These are phyloP conservation scores for Fusarium pseudonygamai DNA, from an alignment of 2,329 filamentous ascomycete genomes.

Conservation along the genomic window DNA sequence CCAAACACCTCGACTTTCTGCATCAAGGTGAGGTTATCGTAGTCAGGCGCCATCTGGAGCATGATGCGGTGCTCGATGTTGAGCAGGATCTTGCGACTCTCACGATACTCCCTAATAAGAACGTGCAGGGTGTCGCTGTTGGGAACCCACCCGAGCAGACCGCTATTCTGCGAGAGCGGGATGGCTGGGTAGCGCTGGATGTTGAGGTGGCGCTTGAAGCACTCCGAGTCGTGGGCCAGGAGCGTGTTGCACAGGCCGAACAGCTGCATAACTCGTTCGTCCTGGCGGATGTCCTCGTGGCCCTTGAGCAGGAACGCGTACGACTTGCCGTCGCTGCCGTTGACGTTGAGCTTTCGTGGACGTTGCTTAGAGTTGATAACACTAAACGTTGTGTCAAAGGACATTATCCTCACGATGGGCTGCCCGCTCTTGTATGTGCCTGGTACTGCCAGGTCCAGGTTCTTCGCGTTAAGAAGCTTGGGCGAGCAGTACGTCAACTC, in stretches of 20 bases:
- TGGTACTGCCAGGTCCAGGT: constrained; percentile 93
- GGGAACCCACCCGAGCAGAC: constrained; percentile 93
- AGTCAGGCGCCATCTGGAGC: constrained; percentile 99
- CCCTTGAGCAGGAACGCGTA: constrained; percentile 96
- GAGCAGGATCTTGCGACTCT: constrained; percentile 94
- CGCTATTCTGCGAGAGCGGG: constrained; percentile 94
- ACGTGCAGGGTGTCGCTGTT: constrained; percentile 98
- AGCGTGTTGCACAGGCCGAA: constrained; percentile 98
- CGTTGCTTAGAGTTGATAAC: constrained; percentile 98
- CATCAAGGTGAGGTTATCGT: constrained; percentile 98
- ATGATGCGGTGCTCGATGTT: constrained; percentile 99
- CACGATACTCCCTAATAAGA: constrained; percentile 95
- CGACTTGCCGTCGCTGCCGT: constrained; percentile 85
- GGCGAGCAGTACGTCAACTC: constrained; percentile 98
- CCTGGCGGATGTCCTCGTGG: constrained; percentile 99
- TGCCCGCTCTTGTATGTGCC: constrained; percentile 86
- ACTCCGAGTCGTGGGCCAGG: constrained; percentile 91
- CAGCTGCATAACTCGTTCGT: constrained; percentile 99
- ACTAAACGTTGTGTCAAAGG: constrained; percentile 87
- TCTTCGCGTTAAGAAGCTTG: constrained; percentile 83
- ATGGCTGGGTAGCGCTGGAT: constrained; percentile 98
- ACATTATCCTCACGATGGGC: constrained; percentile 84
- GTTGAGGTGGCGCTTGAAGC: constrained; percentile 94
- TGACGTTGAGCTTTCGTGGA: constrained; percentile 86
- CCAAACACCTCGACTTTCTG: constrained; percentile 99